Percentiles rank a stretch among this genome's conserved stretches.
Evolutionary conservation across 2,329 filamentous ascomycete genomes (phyloP).

Genomic region (Botryotinia convoluta): DNA sequence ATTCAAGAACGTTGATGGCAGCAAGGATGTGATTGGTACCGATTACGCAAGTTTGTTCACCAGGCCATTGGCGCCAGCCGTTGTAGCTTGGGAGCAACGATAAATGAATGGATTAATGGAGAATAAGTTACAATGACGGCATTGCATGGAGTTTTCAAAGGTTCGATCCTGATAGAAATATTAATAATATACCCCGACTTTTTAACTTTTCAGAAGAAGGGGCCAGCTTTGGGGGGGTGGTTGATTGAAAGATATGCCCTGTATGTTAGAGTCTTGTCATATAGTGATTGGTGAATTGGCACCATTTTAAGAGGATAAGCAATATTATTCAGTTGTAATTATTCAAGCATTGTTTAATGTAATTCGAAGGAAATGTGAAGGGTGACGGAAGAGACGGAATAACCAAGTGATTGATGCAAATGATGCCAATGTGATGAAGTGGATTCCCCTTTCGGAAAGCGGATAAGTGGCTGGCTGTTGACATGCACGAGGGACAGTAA

Average conservation of each 20-base stretch:
- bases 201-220: neutral
- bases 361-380: neutral
- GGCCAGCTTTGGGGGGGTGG: neutral
- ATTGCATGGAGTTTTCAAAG: conserved; percentile 2
- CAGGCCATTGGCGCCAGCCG: conserved; percentile 66
- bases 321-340: neutral
- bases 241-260: neutral
- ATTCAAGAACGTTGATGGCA: conserved; percentile 72
- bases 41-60: conserved; percentile 72
- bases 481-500: neutral
- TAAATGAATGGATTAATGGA: conserved; percentile 35
- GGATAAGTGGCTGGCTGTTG: neutral
- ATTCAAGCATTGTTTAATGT: neutral
- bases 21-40: conserved; percentile 63
- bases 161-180: neutral
- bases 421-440: conserved; percentile 1
- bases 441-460: neutral
- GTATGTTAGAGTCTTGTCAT: neutral
- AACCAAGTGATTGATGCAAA: neutral
- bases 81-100: conserved; percentile 73
- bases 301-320: neutral
- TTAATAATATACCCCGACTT: conserved; percentile 12
- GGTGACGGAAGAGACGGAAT: neutral
- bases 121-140: neutral
- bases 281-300: neutral